These are phyloP conservation scores for Boletus hoseneyae DNA, from an alignment of 1,284 basidiomycete genomes.

Conservation along the genomic window DNA sequence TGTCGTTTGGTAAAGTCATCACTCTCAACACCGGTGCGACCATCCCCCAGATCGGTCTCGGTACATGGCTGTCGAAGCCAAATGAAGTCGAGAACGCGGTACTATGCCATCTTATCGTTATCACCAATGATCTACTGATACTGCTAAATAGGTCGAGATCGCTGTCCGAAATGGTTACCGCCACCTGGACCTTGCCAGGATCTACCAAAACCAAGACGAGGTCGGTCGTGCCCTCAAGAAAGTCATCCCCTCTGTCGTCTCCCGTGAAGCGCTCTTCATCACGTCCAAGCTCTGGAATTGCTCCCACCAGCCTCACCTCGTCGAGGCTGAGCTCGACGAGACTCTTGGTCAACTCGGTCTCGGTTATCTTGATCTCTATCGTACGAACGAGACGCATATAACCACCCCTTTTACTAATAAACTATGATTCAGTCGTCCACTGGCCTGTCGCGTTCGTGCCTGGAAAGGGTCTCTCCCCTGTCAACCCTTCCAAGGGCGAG, in stretches of 20 bases:
- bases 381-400: conserved; percentile 35
- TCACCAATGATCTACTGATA: conserved; percentile 1
- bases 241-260: conserved; percentile 74
- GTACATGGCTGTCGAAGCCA: conserved; percentile 79
- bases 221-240: conserved; percentile 72
- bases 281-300: conserved; percentile 83
- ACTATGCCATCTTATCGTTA: conserved; percentile 24
- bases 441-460: conserved; percentile 81
- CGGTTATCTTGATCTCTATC: conserved; percentile 79
- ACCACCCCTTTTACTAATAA: background rate
- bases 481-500: conserved; percentile 41
- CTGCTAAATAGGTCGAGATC: conserved; percentile 54
- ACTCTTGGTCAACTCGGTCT: conserved; percentile 70
- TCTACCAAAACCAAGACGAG: conserved; percentile 76
- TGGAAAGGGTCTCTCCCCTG: conserved; percentile 58
- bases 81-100: conserved; percentile 77
- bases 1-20: conserved; percentile 60
- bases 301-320: conserved; percentile 56
- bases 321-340: conserved; percentile 72
- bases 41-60: conserved; percentile 75
- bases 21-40: conserved; percentile 48
- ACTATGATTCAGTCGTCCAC: conserved; percentile 62
- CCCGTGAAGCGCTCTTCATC: conserved; percentile 81
- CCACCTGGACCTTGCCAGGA: conserved; percentile 76
- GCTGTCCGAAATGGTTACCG: conserved; percentile 74